Base-by-base conservation (phyloP, 2,329 filamentous ascomycete species). In the Lasiodiplodia gonubiensis region DNA sequence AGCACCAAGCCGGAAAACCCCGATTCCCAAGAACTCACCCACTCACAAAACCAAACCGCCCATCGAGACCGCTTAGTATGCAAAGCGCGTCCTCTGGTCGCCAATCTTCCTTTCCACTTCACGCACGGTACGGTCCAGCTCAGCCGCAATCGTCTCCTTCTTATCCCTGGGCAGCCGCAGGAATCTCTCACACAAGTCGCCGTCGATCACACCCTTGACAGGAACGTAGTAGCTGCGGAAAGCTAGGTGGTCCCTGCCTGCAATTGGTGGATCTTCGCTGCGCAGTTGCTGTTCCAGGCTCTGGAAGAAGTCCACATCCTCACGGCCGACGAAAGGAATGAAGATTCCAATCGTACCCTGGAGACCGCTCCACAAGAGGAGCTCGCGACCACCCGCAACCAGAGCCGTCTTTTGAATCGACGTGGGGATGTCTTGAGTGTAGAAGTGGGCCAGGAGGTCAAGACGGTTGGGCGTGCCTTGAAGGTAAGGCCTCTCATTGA, bases 261-360 rank as follows among this genome's bases (percentile, higher is more conserved):
- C 92, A 55, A 99, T 82, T 8, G 94, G 94, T 42, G 94, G 86
- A 75, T 97, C 94, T 75, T 97, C 93, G 21, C 76, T 74, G 57
- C 94, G 88, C 77, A 99, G 85, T 75, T 97, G 92, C 75, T 91
- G 89, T 81, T 99, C 95, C 27, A 99, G 85, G 69, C 88, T 93
- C 78, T 97, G 94, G 87, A 99, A 99, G 81, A 99, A 98, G 78
- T 98, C 95, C 60, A 96, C 92, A 74, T 98, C 94, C 76, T 98
- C 94, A 46, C 96, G 91, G 70, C 90, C 91, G 55, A 93, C 84
- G 76, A 99, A 98, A 0, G 96, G 95, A 55, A 99, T 91, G 57
- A 99, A 86, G 64, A 97, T 92, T 59, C 94, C 95, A 48, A 99
- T 88, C 0, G 95, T 98, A 59, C 95, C 96, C 80, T 97, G 94